phyloP scores from a whole-genome alignment of 108 stramenopile species.

The Cyclotella atomus region DNA sequence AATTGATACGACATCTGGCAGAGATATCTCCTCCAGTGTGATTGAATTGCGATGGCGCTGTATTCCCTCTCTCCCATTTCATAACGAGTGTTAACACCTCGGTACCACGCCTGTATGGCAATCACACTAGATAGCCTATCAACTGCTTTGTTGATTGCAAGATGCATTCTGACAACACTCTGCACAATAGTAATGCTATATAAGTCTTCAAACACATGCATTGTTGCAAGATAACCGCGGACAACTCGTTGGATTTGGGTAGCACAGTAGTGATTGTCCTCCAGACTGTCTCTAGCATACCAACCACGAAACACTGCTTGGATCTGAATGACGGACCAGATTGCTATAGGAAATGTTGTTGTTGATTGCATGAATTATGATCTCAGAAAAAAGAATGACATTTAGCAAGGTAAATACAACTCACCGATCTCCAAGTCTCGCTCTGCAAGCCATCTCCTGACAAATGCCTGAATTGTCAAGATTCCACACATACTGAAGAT shows the following conservation, averaged over 20 bases:
- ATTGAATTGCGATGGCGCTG: constrained; percentile 62
- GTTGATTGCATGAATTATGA: not conserved
- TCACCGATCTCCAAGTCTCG: constrained; percentile 49
- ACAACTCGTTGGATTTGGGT: constrained; percentile 74
- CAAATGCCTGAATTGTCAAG: constrained; percentile 71
- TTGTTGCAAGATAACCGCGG: constrained; percentile 67
- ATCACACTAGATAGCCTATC: constrained; percentile 46
- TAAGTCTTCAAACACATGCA: constrained; percentile 66
- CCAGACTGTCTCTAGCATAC: constrained; percentile 60
- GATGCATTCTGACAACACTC: constrained; percentile 57
- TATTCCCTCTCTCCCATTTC: constrained; percentile 23
- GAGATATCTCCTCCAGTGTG: constrained; percentile 55
- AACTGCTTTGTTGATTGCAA: constrained; percentile 46
- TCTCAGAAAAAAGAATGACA: not conserved
- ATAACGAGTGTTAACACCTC: constrained; percentile 51
- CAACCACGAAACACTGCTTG: constrained; percentile 74
- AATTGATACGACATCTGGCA: constrained; percentile 57
- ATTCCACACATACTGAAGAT: constrained; percentile 66
- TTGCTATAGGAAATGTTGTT: constrained; percentile 22
- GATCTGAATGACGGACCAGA: constrained; percentile 60
- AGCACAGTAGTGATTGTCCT: constrained; percentile 59
- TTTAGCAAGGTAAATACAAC: not conserved
- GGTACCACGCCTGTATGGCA: constrained; percentile 56
- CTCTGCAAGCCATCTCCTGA: constrained; percentile 80
- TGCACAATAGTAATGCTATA: constrained; percentile 69